A percentile compares a stretch with the other conserved stretches of the same genome.
Evolutionary conservation across 345 rosid species (phyloP).

Genomic region (Melaleuca alternifolia): DNA sequence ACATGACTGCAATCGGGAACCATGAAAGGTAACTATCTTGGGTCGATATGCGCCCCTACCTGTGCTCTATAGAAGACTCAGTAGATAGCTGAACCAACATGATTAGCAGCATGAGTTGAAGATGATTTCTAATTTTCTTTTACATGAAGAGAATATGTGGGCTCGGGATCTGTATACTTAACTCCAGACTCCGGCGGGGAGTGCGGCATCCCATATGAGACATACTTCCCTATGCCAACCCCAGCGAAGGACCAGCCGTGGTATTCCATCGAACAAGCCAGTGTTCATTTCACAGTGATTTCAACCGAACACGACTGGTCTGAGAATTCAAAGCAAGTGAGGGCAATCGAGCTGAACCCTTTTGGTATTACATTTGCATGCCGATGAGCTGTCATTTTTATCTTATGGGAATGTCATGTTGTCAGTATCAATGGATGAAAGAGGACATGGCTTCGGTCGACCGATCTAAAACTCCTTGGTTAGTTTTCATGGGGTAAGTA

Average conservation of each 20-base stretch:
- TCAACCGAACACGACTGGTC: conserved; percentile 60
- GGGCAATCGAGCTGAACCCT: neutral
- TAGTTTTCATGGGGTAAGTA: conserved; percentile 45
- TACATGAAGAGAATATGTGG: conserved; percentile 32
- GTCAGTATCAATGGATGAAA: conserved; percentile 44
- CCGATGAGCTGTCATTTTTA: neutral
- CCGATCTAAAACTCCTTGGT: conserved; percentile 58
- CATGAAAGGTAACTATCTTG: conserved; percentile 38
- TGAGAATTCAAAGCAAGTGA: conserved; percentile 41
- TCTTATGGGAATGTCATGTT: neutral
- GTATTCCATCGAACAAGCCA: conserved; percentile 54
- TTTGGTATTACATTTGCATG: neutral
- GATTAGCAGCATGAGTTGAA: neutral
- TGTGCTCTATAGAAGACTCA: neutral
- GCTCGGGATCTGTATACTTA: conserved; percentile 25
- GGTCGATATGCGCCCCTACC: neutral
- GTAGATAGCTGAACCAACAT: neutral
- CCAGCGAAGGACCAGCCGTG: conserved; percentile 58
- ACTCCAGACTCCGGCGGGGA: conserved; percentile 63
- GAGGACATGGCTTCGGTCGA: conserved; percentile 46
- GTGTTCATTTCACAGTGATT: conserved; percentile 44
- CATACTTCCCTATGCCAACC: conserved; percentile 64
- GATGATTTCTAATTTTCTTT: neutral
- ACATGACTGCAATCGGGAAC: conserved; percentile 74
- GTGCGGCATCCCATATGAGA: conserved; percentile 62